These are phyloP conservation scores for Mangifera indica DNA, from an alignment of 345 rosid genomes.

Conservation along the genomic window DNA sequence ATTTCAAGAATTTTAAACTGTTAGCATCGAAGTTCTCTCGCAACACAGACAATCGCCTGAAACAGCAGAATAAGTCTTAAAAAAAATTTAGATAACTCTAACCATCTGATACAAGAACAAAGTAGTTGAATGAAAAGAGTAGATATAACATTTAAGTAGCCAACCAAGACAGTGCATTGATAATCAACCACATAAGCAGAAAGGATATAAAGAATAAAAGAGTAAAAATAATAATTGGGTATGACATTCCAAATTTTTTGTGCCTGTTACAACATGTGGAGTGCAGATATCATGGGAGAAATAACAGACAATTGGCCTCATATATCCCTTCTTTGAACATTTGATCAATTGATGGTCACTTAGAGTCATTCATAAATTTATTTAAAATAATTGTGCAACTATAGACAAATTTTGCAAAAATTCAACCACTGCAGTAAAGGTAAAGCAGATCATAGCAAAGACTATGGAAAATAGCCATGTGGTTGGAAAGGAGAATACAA, in stretches of 20 bases:
- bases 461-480: neutral
- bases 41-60: constrained; percentile 67
- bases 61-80: constrained; percentile 20
- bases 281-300: neutral
- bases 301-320: neutral
- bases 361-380: neutral
- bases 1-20: constrained; percentile 52
- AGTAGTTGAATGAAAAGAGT: neutral
- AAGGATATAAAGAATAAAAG: neutral
- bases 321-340: neutral
- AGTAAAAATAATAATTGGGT: neutral
- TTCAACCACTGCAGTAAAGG: neutral
- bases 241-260: neutral
- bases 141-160: neutral
- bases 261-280: neutral
- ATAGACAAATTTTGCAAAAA: neutral
- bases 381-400: neutral
- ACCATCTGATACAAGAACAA: neutral
- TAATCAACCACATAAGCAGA: neutral
- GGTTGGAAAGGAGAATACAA: constrained; percentile 16
- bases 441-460: neutral
- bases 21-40: constrained; percentile 61
- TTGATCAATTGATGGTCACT: neutral
- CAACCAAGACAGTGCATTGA: neutral
- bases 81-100: constrained; percentile 1